Percentiles rank a stretch among this genome's conserved stretches.
phyloP scores from a whole-genome alignment of 202 grass and related monocot species.

The Zizania palustris region DNA sequence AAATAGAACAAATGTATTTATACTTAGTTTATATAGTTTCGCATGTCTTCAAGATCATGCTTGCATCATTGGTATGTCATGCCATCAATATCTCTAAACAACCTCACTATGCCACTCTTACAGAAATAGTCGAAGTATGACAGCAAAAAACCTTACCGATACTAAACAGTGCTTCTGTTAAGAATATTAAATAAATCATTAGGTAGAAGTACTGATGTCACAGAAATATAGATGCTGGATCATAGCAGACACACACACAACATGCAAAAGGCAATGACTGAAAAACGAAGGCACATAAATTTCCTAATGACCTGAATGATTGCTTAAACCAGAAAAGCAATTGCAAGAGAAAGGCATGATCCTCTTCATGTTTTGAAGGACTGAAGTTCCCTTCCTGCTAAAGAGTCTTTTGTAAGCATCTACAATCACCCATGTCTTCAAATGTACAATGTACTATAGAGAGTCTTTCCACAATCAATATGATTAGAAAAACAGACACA shows the following conservation, averaged over 20 bases:
- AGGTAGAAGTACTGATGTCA: slow-evolving; percentile 6
- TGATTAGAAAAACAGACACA: neutral
- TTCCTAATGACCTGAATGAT: slow-evolving; percentile 84
- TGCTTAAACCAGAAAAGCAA: slow-evolving; percentile 99
- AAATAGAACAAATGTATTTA: neutral
- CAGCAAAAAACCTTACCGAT: neutral
- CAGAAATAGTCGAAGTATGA: neutral
- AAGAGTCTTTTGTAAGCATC: slow-evolving; percentile 46
- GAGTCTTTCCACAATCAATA: slow-evolving; percentile 22
- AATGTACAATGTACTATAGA: slow-evolving; percentile 42
- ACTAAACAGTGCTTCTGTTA: neutral
- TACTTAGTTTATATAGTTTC: slow-evolving; percentile 2
- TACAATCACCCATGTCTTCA: slow-evolving; percentile 31
- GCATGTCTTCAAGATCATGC: neutral
- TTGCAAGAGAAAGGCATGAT: slow-evolving; percentile 84
- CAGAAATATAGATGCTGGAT: slow-evolving; percentile 22
- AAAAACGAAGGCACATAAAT: slow-evolving; percentile 26
- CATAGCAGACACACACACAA: slow-evolving; percentile 23
- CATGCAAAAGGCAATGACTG: slow-evolving; percentile 30
- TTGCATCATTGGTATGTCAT: neutral
- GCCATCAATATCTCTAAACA: slow-evolving; percentile 16
- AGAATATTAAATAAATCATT: neutral
- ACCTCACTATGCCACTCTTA: neutral
- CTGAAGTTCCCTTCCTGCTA: slow-evolving; percentile 81
- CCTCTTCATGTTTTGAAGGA: slow-evolving; percentile 84